phyloP scores from a whole-genome alignment of 305 asterid genomes.

The Rubia occidens region DNA sequence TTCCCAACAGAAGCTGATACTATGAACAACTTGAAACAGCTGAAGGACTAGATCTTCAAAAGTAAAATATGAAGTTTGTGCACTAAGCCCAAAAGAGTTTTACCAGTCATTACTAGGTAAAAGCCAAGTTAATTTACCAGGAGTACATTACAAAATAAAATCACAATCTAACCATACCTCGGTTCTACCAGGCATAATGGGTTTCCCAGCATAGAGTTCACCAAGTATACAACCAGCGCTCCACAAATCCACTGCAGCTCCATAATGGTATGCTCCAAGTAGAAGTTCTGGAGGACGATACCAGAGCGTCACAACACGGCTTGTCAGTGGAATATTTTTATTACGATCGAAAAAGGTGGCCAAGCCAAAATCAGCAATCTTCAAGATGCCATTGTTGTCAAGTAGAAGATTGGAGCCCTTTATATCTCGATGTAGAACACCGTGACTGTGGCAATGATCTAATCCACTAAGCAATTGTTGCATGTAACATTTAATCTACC shows the following conservation, averaged over 20 bases:
- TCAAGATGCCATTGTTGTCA: constrained; percentile 70
- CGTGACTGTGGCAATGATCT: constrained; percentile 68
- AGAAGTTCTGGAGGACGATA: constrained; percentile 96
- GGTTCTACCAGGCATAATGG: constrained; percentile 95
- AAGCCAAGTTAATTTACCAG: background rate
- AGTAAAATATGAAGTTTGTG: no score
- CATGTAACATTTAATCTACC: constrained; percentile 88
- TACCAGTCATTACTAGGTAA: no score
- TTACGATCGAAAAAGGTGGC: constrained; percentile 63
- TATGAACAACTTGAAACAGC: no score
- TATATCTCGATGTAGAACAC: constrained; percentile 86
- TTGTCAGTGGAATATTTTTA: constrained; percentile 57
- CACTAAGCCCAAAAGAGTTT: no score
- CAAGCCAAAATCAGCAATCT: constrained; percentile 95
- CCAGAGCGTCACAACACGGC: constrained; percentile 98
- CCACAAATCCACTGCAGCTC: constrained; percentile 91
- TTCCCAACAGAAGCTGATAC: no score
- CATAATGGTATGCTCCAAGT: constrained; percentile 77
- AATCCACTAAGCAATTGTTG: constrained; percentile 87
- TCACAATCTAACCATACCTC: constrained; percentile 49
- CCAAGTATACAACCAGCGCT: constrained; percentile 95
- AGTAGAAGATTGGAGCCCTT: constrained; percentile 89
- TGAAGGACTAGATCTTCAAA: no score
- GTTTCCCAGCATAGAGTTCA: constrained; percentile 76
- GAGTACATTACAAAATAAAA: background rate